Percentiles rank a stretch among this genome's conserved stretches.
Conservation (phyloP, 257 asterid species). For the Salvia miltiorrhiza region DNA sequence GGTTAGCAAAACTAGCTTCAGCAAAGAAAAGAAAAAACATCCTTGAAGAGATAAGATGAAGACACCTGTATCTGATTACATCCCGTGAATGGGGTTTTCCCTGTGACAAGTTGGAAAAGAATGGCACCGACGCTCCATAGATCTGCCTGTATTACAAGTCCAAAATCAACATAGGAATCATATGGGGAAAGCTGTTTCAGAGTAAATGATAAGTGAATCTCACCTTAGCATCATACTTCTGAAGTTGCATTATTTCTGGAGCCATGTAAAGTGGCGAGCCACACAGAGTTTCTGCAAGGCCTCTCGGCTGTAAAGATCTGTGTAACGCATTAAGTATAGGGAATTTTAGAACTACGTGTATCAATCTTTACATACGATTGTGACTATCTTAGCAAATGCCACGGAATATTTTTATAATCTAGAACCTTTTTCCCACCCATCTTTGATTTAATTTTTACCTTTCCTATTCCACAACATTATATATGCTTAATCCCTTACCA, state of each 20-base stretch:
- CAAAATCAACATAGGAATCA: slow-evolving; percentile 31
- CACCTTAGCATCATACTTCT: slow-evolving; percentile 97
- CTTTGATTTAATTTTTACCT: neutral
- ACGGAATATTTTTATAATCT: neutral
- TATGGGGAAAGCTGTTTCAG: slow-evolving; percentile 10
- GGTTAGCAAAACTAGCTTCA: neutral
- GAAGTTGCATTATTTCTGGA: slow-evolving; percentile 95
- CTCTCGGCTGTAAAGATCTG: slow-evolving; percentile 89
- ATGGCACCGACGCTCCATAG: slow-evolving; percentile 98
- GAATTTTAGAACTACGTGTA: neutral
- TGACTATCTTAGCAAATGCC: neutral
- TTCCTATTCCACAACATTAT: neutral
- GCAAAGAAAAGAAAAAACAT: neutral
- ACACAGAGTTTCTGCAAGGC: slow-evolving; percentile 91
- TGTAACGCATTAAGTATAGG: slow-evolving; percentile 15
- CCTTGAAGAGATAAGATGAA: slow-evolving; percentile 17
- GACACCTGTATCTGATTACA: slow-evolving; percentile 67
- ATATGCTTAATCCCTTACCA: neutral
- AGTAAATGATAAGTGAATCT: slow-evolving; percentile 18
- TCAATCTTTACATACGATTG: neutral
- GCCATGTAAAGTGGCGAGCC: slow-evolving; percentile 99
- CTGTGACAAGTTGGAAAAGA: slow-evolving; percentile 87
- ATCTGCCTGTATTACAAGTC: slow-evolving; percentile 79
- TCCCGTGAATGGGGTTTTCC: slow-evolving; percentile 92
- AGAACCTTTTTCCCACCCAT: neutral